Base-by-base conservation (phyloP, 2,329 filamentous ascomycete genomes). In the Fusarium sp. region DNA sequence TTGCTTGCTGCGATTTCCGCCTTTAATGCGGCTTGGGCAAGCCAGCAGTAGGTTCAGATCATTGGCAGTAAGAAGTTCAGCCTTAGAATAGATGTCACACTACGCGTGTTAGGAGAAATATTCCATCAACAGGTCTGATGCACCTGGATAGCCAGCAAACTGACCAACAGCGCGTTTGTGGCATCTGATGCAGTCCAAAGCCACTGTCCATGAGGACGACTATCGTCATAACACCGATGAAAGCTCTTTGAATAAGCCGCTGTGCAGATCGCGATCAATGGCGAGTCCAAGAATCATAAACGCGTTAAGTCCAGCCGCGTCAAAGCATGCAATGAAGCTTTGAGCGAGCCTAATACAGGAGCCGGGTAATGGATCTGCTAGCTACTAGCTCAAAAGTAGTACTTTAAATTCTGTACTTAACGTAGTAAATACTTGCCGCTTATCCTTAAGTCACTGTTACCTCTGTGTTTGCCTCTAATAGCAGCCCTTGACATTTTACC, bases 1-100 rank as follows among this genome's bases (percentile, higher is more conserved):
- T 47, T 47, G 18, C 43, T 47, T 13, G 9, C 43, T n/a, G 43
- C 23, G 2, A 23, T 47, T 27, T 30, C 43, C 4, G 43, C 43
- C 8, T 47, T 47, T n/a, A 27, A 47, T n/a, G 13, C 43, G 1
- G 28, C 43, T n/a, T 47, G 27, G 23, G 43, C 43, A 47, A 47
- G 43, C 43, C 43, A 47, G 13, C 23, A 47, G 43, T 28, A 47
- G 43, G 43, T 47, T 47, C 43, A 47, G 15, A 31, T 47, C 43
- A 47, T 47, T 8, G 28, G 28, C 27, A 47, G 6, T 23, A 47
- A 47, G 43, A 47, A 47, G 23, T 47, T 47, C 43, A 27, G 43
- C 43, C 23, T 47, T 23, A 47, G 28, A 27, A 47, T 47, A 7
- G 43, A 47, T n/a, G 27, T 47, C 43, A 47, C 27, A n/a, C 43